These are phyloP conservation scores for Neopestalotiopsis clavispora DNA, from an alignment of 2,329 filamentous ascomycete genomes.

Conservation along the genomic window DNA sequence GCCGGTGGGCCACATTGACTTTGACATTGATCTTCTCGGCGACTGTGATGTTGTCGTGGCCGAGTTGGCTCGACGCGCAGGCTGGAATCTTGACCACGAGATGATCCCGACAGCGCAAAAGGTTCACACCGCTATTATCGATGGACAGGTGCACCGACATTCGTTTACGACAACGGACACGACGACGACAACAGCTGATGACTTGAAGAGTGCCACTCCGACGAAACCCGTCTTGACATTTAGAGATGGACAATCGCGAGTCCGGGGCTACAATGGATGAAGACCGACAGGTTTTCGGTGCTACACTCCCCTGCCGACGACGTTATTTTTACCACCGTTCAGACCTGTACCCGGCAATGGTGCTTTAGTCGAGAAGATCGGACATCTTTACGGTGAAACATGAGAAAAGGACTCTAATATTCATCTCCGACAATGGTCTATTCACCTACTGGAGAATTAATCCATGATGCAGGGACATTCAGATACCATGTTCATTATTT, in stretches of 20 bases:
- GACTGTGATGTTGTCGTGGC: conserved; percentile 91
- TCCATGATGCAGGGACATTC: background rate
- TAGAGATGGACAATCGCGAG: background rate
- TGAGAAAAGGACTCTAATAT: background rate
- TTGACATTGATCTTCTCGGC: conserved; percentile 95
- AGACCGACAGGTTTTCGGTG: no score
- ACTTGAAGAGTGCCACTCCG: background rate
- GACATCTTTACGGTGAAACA: no score
- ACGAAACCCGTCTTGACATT: background rate
- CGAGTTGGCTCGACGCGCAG: conserved; percentile 81
- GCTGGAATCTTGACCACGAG: conserved; percentile 80
- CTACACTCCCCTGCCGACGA: no score
- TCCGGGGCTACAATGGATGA: no score
- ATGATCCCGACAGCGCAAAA: conserved; percentile 76
- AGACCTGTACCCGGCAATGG: no score
- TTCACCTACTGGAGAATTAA: background rate
- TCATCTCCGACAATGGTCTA: background rate
- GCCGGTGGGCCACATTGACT: conserved; percentile 87
- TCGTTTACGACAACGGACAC: conserved; percentile 37
- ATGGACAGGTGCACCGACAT: conserved; percentile 51
- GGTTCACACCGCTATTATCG: conserved; percentile 58
- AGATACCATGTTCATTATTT: background rate
- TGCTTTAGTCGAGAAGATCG: no score
- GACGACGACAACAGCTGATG: conserved; percentile 12
- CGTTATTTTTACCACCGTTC: no score